Percentiles rank a stretch among this genome's conserved stretches.
Evolutionary conservation across 805 yeast genomes (phyloP).

Genomic region (Cyberlindnera americana): DNA sequence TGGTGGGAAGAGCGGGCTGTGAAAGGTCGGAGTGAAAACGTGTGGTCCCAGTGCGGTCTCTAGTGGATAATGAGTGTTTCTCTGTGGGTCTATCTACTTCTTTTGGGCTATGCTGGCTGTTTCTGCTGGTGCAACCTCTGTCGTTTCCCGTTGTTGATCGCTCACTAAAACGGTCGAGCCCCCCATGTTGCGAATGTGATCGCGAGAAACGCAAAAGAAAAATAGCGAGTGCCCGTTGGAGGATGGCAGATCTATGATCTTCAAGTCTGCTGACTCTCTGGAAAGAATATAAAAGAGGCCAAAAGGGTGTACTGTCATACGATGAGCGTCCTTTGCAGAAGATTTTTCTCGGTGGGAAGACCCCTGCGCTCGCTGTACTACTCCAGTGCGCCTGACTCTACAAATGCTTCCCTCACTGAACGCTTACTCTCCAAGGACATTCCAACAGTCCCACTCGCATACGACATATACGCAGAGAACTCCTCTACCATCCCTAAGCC

Average conservation of each 20-base stretch:
- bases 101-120: too few species aligned
- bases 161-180: not conserved
- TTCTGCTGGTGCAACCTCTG: too few species aligned
- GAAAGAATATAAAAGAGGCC: not conserved
- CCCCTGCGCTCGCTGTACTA: conserved; percentile 3
- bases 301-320: not conserved
- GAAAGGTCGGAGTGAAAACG: too few species aligned
- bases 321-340: conserved; percentile 1
- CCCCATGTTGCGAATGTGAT: not conserved
- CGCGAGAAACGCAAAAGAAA: not conserved
- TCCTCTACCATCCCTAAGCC: conserved; percentile 31
- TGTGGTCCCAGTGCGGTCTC: too few species aligned
- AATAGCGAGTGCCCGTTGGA: not conserved
- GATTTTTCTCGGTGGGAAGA: conserved; percentile 1
- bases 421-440: conserved; percentile 34
- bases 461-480: conserved; percentile 41
- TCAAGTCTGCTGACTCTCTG: too few species aligned
- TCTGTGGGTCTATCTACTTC: too few species aligned
- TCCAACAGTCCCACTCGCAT: conserved; percentile 52
- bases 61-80: not conserved
- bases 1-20: too few species aligned
- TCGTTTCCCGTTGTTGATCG: too few species aligned
- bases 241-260: conserved; percentile 2
- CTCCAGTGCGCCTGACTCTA: conserved; percentile 2
- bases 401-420: conserved; percentile 23